These are phyloP conservation scores for Aspergillus brasiliensis DNA, from an alignment of 2,329 filamentous ascomycete species.

Conservation along the genomic window DNA sequence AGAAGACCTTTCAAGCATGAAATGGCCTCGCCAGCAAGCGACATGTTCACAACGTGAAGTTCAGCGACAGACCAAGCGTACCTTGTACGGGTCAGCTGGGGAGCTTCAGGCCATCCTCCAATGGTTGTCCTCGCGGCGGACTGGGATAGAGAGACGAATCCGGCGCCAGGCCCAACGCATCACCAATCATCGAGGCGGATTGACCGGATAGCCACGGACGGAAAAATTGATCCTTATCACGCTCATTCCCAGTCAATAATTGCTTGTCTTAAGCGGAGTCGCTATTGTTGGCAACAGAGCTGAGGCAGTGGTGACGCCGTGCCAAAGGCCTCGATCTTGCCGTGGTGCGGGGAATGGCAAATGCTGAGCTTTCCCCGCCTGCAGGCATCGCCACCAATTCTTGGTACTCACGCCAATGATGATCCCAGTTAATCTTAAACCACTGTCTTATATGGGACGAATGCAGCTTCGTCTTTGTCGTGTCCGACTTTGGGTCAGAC, in stretches of 20 bases:
- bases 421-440: background rate
- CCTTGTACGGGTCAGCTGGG: background rate
- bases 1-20: background rate
- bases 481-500: background rate
- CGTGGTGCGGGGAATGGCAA: conserved; percentile 3
- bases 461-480: background rate
- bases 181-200: background rate
- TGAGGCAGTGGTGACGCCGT: background rate
- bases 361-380: conserved; percentile 1
- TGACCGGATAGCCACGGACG: conserved; percentile 2
- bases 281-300: background rate
- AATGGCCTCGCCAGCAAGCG: background rate
- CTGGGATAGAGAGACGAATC: background rate
- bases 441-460: background rate
- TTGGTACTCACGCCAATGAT: background rate
- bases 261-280: conserved; percentile 2
- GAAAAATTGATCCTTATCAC: background rate
- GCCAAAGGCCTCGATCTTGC: background rate
- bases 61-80: background rate
- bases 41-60: background rate
- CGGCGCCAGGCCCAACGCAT: background rate
- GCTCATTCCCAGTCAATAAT: background rate
- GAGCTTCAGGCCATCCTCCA: background rate
- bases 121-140: background rate
- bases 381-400: conserved; percentile 1